Base-by-base conservation (phyloP, 1,284 basidiomycete species). In the Cryptococcus hybrid region DNA sequence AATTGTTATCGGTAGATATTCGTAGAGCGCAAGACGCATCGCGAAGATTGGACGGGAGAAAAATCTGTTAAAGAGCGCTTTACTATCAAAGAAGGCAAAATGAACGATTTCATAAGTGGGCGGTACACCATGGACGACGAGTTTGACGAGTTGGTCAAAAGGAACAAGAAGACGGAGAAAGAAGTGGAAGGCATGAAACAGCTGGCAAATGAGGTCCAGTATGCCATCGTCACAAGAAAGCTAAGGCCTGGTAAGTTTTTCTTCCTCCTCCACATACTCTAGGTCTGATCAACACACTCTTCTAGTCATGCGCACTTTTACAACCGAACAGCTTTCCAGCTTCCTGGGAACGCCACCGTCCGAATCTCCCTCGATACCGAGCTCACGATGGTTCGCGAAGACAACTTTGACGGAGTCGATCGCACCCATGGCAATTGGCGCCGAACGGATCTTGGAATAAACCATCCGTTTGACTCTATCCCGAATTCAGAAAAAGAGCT, bases 311-410 rank as follows among this genome's bases (percentile, higher is more conserved):
- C 85, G 95, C 38, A 92, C 93, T n/a, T 99, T 81, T 99, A 99
- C 82, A 97, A 98, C 76, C 89, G 95, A 52, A 99, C 96, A 7
- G 95, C 95, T 0, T 99, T 99, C 83, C 95, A 99, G 79, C 85
- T 99, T 30, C 96, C 96, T 7, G 95, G 96, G 18, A 96, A 99
- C 73, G 95, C 96, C 34, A 87, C 92, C 48, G 95, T 99, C 44
- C 92, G 95, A 54, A 98, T 99, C 65, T 99, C 95, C n/a, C 87
- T 99, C 62, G 96, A 99, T 76, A 99, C 95, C 0, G 93, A 98
- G 76, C 84, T 99, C 36, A 89, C 90, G 6, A 88, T 99, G 82
- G 80, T 97, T 55, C 85, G 95, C 60, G 95, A 99, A 77, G 95
- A 99, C 76, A 92, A 97, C 72, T 99, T 95, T 91, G 94, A 98